phyloP scores from a whole-genome alignment of 2,329 filamentous ascomycete genomes.

The Hypoxylon sp. region DNA sequence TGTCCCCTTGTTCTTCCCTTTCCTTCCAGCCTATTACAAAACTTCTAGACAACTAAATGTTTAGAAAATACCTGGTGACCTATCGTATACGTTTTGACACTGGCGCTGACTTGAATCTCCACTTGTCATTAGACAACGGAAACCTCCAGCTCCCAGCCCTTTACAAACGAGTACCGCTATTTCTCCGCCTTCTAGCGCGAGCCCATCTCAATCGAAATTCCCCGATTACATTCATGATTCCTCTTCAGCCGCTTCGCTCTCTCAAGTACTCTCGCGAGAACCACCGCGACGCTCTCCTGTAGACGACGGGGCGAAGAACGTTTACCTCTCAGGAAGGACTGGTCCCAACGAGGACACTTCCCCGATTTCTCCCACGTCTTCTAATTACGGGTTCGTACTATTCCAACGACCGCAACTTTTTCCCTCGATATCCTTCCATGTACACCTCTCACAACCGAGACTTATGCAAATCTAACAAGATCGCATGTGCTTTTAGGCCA shows the following conservation, averaged over 20 bases:
- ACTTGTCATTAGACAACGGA: conserved; percentile 59
- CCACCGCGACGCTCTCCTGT: conserved; percentile 22
- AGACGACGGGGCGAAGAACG: conserved; percentile 27
- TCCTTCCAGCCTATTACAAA: not conserved
- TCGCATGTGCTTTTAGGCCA: conserved; percentile 45
- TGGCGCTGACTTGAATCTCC: conserved; percentile 53
- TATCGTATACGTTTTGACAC: conserved; percentile 43
- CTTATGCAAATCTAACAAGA: conserved; percentile 19
- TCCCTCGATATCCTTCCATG: conserved; percentile 4
- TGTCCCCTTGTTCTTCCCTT: conserved; percentile 6
- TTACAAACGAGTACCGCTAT: conserved; percentile 60
- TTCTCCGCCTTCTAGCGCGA: conserved; percentile 60
- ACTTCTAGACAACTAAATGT: conserved; percentile 19
- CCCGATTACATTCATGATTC: conserved; percentile 50
- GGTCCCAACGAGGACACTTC: conserved; percentile 41
- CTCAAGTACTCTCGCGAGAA: conserved; percentile 30
- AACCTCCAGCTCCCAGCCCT: conserved; percentile 64
- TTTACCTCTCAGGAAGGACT: conserved; percentile 25
- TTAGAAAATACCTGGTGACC: conserved; percentile 25
- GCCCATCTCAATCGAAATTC: conserved; percentile 56
- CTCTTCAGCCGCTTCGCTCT: conserved; percentile 47
- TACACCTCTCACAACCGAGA: not conserved
- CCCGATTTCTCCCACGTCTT: conserved; percentile 44
- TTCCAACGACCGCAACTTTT: not conserved
- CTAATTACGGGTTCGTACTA: conserved; percentile 42